Conservation (phyloP, 2,329 filamentous ascomycete species). For the Ilyonectria mors-panacis region DNA sequence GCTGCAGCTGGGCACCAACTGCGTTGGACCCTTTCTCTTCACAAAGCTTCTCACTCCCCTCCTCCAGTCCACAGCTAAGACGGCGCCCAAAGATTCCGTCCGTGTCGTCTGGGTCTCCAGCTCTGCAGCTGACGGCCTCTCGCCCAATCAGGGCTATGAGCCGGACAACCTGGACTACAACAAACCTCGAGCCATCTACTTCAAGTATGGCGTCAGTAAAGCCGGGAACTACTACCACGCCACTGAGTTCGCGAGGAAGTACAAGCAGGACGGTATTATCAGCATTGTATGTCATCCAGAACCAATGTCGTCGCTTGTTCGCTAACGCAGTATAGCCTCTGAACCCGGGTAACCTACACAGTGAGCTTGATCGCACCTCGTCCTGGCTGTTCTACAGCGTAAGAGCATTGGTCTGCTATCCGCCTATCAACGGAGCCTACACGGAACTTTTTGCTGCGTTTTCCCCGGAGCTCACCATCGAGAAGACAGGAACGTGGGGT, state of each 20-base stretch:
- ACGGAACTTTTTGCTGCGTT: constrained; percentile 64
- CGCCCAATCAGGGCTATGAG: constrained; percentile 43
- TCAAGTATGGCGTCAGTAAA: constrained; percentile 51
- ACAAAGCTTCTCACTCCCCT: constrained; percentile 57
- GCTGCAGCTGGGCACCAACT: constrained; percentile 60
- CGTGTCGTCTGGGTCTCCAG: constrained; percentile 53
- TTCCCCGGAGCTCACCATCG: constrained; percentile 58
- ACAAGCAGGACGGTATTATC: constrained; percentile 48
- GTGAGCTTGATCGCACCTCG: constrained; percentile 45
- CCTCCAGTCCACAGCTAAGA: constrained; percentile 52
- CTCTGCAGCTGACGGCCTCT: constrained; percentile 47
- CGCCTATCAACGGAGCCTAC: constrained; percentile 60
- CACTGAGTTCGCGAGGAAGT: constrained; percentile 48
- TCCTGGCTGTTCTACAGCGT: constrained; percentile 43
- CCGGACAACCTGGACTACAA: constrained; percentile 49
- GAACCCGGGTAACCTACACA: constrained; percentile 43
- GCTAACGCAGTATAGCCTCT: constrained; percentile 33
- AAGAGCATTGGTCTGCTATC: constrained; percentile 37
- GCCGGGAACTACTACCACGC: constrained; percentile 51
- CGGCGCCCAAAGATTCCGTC: constrained; percentile 49
- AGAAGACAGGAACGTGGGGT: constrained; percentile 54
- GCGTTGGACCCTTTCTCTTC: constrained; percentile 58
- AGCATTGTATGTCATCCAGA: constrained; percentile 37
- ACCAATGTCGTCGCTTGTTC: background rate
- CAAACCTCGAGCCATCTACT: constrained; percentile 37